Conservation (phyloP, 2,329 filamentous ascomycete genomes). For the Mariannaea sp. region DNA sequence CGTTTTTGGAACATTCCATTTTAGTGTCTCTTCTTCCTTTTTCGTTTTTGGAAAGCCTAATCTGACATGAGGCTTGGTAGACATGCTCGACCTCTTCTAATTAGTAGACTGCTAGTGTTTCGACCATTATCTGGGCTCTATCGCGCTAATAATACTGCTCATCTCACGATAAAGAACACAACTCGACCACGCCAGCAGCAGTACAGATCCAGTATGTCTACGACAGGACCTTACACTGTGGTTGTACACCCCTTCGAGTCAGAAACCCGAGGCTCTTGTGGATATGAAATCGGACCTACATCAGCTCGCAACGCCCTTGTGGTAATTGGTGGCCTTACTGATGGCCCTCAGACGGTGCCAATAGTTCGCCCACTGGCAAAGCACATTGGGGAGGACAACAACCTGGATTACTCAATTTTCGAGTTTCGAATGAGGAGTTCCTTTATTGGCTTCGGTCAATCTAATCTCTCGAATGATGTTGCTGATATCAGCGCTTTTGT, state of each 20-base stretch:
- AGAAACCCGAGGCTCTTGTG: slow-evolving; percentile 46
- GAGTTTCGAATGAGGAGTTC: slow-evolving; percentile 61
- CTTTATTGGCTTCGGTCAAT: slow-evolving; percentile 57
- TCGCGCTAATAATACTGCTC: background rate
- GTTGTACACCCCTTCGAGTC: slow-evolving; percentile 54
- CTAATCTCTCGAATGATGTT: slow-evolving; percentile 57
- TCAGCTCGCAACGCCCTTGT: slow-evolving; percentile 63
- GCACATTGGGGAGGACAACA: slow-evolving; percentile 45
- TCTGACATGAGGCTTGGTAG: background rate
- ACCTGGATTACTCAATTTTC: slow-evolving; percentile 58
- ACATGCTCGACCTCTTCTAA: background rate
- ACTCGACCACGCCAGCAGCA: background rate
- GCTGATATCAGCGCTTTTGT: slow-evolving; percentile 59
- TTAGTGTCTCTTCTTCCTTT: too few relatives aligned
- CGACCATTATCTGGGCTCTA: background rate
- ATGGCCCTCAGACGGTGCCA: slow-evolving; percentile 68
- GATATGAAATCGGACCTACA: slow-evolving; percentile 53
- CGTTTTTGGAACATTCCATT: too few relatives aligned
- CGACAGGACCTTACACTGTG: slow-evolving; percentile 46
- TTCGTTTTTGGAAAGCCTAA: too few relatives aligned
- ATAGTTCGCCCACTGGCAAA: slow-evolving; percentile 58
- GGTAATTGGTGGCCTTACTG: slow-evolving; percentile 72
- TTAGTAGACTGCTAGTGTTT: background rate
- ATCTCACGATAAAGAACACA: background rate
- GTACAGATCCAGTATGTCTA: slow-evolving; percentile 31